These are phyloP conservation scores for Calonectria pseudoturangicola DNA, from an alignment of 2,329 filamentous ascomycete genomes.

Conservation along the genomic window DNA sequence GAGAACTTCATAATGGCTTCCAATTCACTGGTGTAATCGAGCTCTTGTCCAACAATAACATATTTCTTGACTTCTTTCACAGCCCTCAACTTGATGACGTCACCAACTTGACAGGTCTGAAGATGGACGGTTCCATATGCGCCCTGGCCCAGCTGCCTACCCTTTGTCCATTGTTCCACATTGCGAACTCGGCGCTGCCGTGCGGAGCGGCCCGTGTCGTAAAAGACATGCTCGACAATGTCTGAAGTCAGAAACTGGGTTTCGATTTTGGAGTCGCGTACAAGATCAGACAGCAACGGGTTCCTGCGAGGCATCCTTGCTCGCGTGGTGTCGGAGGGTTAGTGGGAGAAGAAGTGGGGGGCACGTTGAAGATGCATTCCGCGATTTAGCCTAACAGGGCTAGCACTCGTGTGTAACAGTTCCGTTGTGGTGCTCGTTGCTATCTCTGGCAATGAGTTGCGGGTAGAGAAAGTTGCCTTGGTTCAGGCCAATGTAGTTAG, in stretches of 20 bases:
- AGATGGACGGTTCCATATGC: slow-evolving; percentile 1
- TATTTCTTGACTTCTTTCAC: neutral
- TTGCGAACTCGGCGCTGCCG: neutral
- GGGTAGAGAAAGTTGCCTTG: neutral
- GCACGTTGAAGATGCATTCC: neutral
- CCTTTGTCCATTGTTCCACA: slow-evolving; percentile 3
- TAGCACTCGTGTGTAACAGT: neutral
- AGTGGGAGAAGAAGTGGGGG: too few species aligned
- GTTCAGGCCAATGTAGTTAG: neutral
- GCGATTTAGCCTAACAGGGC: neutral
- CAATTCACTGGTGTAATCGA: slow-evolving; percentile 8
- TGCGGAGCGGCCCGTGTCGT: neutral
- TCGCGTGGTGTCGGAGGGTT: neutral
- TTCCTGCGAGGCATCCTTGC: neutral
- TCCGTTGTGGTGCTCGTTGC: neutral
- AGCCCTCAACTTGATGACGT: neutral
- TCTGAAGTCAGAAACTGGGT: neutral
- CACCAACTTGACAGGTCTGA: neutral
- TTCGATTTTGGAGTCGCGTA: slow-evolving; percentile 6
- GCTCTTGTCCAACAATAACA: neutral
- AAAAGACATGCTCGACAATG: neutral
- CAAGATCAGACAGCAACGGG: neutral
- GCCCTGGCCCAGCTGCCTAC: neutral
- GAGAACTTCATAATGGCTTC: slow-evolving; percentile 28
- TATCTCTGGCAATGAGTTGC: too few species aligned